Evolutionary conservation across 2,329 filamentous ascomycete species (phyloP).

Genomic region (Calonectria pauciramosa): DNA sequence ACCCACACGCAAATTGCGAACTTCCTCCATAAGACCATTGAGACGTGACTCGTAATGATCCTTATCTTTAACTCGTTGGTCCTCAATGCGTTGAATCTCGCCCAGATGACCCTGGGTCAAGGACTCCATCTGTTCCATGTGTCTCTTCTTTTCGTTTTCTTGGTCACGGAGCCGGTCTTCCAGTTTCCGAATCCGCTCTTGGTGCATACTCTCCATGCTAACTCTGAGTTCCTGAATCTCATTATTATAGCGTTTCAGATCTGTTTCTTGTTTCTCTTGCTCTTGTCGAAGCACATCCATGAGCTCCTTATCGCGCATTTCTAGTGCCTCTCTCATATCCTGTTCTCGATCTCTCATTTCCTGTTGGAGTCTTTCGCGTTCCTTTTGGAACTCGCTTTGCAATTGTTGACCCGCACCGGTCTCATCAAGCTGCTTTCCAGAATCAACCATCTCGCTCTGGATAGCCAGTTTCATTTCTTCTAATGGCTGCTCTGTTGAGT

Average conservation of each 20-base stretch:
- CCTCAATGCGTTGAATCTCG: background rate
- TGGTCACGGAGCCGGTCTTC: background rate
- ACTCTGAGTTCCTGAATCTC: conserved; percentile 1
- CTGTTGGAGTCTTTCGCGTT: background rate
- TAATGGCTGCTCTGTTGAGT: background rate
- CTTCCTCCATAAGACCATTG: background rate
- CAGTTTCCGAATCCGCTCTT: background rate
- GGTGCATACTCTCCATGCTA: conserved; percentile 2
- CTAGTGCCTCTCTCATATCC: background rate
- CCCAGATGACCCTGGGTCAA: background rate
- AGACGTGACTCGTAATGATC: background rate
- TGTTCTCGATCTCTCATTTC: background rate
- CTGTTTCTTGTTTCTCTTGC: background rate
- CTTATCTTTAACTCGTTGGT: background rate
- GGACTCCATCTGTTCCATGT: background rate
- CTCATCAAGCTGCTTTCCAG: conserved; percentile 5
- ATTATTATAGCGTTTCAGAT: background rate
- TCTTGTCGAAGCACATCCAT: conserved; percentile 5
- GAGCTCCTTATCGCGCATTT: conserved; percentile 1
- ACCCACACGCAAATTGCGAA: background rate
- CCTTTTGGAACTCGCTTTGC: conserved; percentile 1
- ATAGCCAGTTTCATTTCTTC: background rate
- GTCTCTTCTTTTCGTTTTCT: background rate
- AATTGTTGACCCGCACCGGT: background rate
- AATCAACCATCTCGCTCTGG: conserved; percentile 17